phyloP scores from a whole-genome alignment of 2,329 filamentous ascomycete genomes.

The Ambrosiella xylebori region DNA sequence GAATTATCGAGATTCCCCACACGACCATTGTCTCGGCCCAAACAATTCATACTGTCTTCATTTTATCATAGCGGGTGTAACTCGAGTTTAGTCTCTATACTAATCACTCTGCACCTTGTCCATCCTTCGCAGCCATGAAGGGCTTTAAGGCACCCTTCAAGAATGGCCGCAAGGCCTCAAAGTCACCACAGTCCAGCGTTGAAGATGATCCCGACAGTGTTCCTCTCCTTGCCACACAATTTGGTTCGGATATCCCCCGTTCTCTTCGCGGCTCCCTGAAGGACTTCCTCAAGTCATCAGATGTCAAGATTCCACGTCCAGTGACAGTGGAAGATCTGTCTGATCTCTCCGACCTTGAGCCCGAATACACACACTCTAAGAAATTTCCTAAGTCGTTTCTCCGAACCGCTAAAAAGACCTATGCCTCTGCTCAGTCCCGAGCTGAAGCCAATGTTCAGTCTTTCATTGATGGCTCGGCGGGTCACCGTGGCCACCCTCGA shows the following conservation, averaged over 20 bases:
- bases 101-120: no score
- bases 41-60: no score
- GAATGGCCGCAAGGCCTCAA: slow-evolving; percentile 7
- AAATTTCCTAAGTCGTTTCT: slow-evolving; percentile 1
- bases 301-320: not conserved
- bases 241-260: not conserved
- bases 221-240: slow-evolving; percentile 1
- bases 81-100: no score
- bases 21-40: no score
- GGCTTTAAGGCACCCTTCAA: slow-evolving; percentile 12
- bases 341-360: slow-evolving; percentile 7
- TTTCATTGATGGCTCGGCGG: slow-evolving; percentile 8
- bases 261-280: not conserved
- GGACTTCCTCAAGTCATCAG: slow-evolving; percentile 1
- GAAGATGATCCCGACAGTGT: slow-evolving; percentile 7
- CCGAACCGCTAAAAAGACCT: slow-evolving; percentile 5
- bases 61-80: no score
- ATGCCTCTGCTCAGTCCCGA: slow-evolving; percentile 10
- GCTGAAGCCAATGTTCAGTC: slow-evolving; percentile 11
- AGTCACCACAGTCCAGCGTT: not conserved
- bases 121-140: slow-evolving; percentile 6
- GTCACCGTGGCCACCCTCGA: slow-evolving; percentile 17
- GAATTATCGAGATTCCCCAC: no score
- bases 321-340: slow-evolving; percentile 5
- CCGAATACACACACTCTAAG: slow-evolving; percentile 3